Evolutionary conservation across 2,329 filamentous ascomycete genomes (phyloP), one percentile per base, ranked within the genome.

Genomic region (Colletotrichum brevisporum): DNA sequence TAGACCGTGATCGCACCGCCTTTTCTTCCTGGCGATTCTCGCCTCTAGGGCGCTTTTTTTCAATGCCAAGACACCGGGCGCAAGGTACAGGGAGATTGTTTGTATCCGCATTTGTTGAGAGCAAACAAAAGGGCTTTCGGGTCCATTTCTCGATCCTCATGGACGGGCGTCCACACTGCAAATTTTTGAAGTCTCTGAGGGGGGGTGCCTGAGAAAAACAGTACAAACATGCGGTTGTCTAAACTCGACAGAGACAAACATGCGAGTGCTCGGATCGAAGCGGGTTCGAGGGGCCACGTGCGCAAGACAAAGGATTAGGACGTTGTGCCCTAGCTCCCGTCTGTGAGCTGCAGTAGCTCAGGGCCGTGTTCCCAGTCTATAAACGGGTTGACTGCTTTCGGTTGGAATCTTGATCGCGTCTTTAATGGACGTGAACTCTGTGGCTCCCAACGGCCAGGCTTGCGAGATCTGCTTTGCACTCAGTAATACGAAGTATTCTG

Each of bases 81-180:
- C 26, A 21, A 15, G 47, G 47, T 31, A 13, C 21, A 15, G 39
- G 16, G 31, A 43, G 10, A 41, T n/a, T 21, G 36, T 41, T 41
- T 21, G 26, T 45, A 58, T 53, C 65, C 53, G 59, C 65, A 67
- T 47, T 41, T 53, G 65, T 64, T 68, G 60, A 58, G 64, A 10
- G 41, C 12, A 26, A 27, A 57, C 24, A n/a, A 43, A 43, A 43
- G 5, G 41, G 13, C 41, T 43, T 15, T 43, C 41, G 41, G 41
- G 15, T 16, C 1, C 27, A 31, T 31, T 31, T 27, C 9, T 41
- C 10, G 39, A n/a, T n/a, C n/a, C n/a, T n/a, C n/a, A n/a, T n/a
- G n/a, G n/a, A n/a, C n/a, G n/a, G n/a, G n/a, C n/a, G n/a, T n/a
- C n/a, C 9, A 4, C 36, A 39, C 21, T 6, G 27, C 27, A 31